Base-by-base conservation (phyloP, 108 stramenopile species). In the Fistulifera solaris region DNA sequence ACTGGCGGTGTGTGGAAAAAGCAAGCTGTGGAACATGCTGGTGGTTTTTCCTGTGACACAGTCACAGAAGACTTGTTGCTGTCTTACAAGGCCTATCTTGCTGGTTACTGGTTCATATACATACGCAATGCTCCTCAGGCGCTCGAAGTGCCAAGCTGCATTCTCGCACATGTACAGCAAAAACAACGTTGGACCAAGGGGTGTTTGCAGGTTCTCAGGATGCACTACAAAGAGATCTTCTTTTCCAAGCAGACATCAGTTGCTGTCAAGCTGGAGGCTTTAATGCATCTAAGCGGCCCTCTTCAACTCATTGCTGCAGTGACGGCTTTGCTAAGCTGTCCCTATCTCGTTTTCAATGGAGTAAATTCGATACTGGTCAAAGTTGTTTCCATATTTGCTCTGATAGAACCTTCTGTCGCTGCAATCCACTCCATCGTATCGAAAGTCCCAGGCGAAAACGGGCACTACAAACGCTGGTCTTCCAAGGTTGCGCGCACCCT, bases 141-240 rank as follows among this genome's bases (percentile, higher is more conserved):
- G 2, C 40, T 66, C 1, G 65, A 66, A 35, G 10, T 53, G 40
- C 57, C 58, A 5, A 27, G 23, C 3, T 26, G 19, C 10, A 52
- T 66, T 31, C 24, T 25, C 2, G 65, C 65, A 1, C 48, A 66
- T 35, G 12, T 38, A 0, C 57, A 66, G 48, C 65, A 66, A 46
- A 66, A 66, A 49, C 56, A 59, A 26, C 65, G 65, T 4, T 66
- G 65, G 65, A 66, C 65, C 12, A 66, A 66, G 27, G 65, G 65
- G 6, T 59, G 17, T 8, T 54, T 50, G 12, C 58, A 66, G 13
- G 48, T 58, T 43, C 17, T 48, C 3, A 57, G 63, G 17, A 49
- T 35, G 23, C 17, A 26, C n/a, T 25, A 54, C 48, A 24, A 18
- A 6, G 19, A 56, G 14, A 49, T 65, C 39, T 47, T 31, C 5